Evolutionary conservation across 768 basidiomycete genomes (phyloP).

Genomic region (Boletellus ananas): DNA sequence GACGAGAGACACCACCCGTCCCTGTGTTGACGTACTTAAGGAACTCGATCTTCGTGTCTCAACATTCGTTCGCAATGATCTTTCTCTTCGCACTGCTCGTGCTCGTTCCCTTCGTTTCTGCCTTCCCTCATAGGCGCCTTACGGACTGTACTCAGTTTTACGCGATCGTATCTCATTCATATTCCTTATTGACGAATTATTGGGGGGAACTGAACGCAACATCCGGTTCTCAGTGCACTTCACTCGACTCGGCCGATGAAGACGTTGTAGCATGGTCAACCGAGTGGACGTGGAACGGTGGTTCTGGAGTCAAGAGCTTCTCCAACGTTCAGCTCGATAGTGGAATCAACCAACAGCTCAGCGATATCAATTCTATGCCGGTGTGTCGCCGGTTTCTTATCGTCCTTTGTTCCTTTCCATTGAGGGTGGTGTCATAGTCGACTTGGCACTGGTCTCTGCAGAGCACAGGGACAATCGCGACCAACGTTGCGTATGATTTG

Average conservation of each 20-base stretch:
- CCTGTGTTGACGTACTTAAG: constrained; percentile 12
- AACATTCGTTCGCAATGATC: constrained; percentile 8
- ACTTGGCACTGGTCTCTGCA: constrained; percentile 56
- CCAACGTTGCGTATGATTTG: constrained; percentile 59
- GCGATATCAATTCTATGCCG: constrained; percentile 50
- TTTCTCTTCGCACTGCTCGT: constrained; percentile 9
- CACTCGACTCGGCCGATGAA: constrained; percentile 40
- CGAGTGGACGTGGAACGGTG: constrained; percentile 52
- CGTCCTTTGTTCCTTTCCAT: background rate
- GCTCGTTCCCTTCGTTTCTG: constrained; percentile 21
- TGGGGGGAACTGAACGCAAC: constrained; percentile 39
- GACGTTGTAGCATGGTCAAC: constrained; percentile 48
- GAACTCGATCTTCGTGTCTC: background rate
- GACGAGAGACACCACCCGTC: too few species aligned
- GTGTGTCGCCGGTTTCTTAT: constrained; percentile 32
- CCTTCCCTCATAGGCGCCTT: background rate
- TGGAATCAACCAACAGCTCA: constrained; percentile 51
- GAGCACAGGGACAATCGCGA: constrained; percentile 40
- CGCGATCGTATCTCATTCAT: constrained; percentile 39
- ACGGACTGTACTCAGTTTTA: constrained; percentile 50
- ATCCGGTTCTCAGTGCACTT: constrained; percentile 51
- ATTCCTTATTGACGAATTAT: constrained; percentile 49
- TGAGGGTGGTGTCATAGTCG: constrained; percentile 32
- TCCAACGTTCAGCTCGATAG: constrained; percentile 51
- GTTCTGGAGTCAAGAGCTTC: constrained; percentile 55